Conservation (phyloP, 306 rosid species). For the Pyrus pyrifolia region DNA sequence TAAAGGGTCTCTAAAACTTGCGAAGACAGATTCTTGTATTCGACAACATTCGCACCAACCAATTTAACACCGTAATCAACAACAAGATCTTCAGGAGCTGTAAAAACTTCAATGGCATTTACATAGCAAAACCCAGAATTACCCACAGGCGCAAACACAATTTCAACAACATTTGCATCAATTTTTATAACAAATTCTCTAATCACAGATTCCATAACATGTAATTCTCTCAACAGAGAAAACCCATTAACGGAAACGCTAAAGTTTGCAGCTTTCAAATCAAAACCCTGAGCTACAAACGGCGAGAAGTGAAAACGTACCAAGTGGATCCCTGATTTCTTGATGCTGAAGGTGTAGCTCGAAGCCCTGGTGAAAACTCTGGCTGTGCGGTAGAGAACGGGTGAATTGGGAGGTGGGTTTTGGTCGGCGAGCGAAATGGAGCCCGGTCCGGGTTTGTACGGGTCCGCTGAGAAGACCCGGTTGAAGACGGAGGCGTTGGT, state of each 20-base stretch:
- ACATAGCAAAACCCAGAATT: slow-evolving; percentile 59
- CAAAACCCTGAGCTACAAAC: slow-evolving; percentile 47
- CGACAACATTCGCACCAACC: slow-evolving; percentile 39
- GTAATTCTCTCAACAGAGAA: slow-evolving; percentile 25
- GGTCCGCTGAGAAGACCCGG: slow-evolving; percentile 51
- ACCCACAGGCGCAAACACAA: slow-evolving; percentile 43
- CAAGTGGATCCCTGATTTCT: slow-evolving; percentile 61
- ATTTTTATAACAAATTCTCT: slow-evolving; percentile 56
- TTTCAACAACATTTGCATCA: slow-evolving; percentile 37
- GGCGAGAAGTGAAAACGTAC: slow-evolving; percentile 86
- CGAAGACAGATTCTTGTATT: slow-evolving; percentile 49
- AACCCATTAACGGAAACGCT: slow-evolving; percentile 40
- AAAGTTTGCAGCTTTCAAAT: slow-evolving; percentile 57
- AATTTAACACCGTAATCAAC: slow-evolving; percentile 61
- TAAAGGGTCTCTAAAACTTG: slow-evolving; percentile 65
- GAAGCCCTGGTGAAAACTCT: slow-evolving; percentile 60
- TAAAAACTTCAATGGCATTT: slow-evolving; percentile 67
- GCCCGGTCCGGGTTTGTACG: slow-evolving; percentile 31
- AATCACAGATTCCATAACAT: slow-evolving; percentile 28
- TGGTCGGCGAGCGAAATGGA: slow-evolving; percentile 46
- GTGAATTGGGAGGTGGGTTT: slow-evolving; percentile 43
- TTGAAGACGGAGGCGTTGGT: slow-evolving; percentile 45
- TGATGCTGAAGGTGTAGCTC: slow-evolving; percentile 55
- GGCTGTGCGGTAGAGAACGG: slow-evolving; percentile 55
- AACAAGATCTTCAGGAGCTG: slow-evolving; percentile 70